Evolutionary conservation across 495 filamentous ascomycete genomes (phyloP), one percentile per base, ranked within the genome.

Genomic region (Daldinia concentrica): DNA sequence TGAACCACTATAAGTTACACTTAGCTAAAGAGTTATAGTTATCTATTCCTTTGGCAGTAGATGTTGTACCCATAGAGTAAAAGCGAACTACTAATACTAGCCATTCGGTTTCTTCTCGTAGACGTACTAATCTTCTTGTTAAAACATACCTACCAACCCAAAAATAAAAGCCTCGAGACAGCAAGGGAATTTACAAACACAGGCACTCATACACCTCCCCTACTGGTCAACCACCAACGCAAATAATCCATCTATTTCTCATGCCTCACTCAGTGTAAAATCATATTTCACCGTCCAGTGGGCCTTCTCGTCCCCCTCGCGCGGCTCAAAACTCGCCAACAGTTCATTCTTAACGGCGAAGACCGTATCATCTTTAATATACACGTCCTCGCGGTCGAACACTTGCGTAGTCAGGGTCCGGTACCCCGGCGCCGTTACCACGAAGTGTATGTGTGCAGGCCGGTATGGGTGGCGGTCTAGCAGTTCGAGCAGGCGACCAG

Each of bases 321-420:
- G 82, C 24, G 84, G 83, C 60, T 85, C 67, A 73, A 94, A 93
- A 64, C 88, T 86, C 19, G 92, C 89, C 43, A 92, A 73, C 69
- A 94, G 78, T 22, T 87, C 89, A 67, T 93, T 87, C 83, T 93
- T 94, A 37, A 92, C 90, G 0, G 91, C 92, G 72, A 93, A 94
- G 6, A 92, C 91, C 0, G 87, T 81, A 78, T 94, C 92, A 48
- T 93, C 83, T 24, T 75, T 75, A 22, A 92, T 79, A 66, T 92
- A 86, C 67, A 84, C 78, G 69, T 90, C 90, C 27, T 86, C 82
- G 62, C 84, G 75, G 72, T 94, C 91, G 73, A 93, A 93, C 51
- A 93, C 83, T 77, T 94, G 92, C 14, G 91, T 93, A 0, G 87
- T 88, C 66, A 94, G 79, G 8, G 89, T 78, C 62, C 88, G 68